Conservation (phyloP, 2,329 filamentous ascomycete genomes). For the Colletotrichum plurivorum region DNA sequence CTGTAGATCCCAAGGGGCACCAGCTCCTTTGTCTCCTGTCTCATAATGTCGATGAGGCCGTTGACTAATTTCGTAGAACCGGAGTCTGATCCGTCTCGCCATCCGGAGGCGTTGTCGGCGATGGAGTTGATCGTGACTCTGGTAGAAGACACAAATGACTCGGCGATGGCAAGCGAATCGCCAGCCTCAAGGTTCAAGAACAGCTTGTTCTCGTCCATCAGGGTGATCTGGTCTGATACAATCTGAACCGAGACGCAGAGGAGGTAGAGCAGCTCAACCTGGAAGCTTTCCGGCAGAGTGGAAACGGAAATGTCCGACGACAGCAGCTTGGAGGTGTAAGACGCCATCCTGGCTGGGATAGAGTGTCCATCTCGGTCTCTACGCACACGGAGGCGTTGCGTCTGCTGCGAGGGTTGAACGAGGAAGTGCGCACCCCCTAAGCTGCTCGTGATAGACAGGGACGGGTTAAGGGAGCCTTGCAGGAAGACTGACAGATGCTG, state of each 20-base stretch:
- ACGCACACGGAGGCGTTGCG: conserved; percentile 48
- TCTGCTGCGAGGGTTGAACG: conserved; percentile 53
- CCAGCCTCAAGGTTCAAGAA: conserved; percentile 59
- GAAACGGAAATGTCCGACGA: conserved; percentile 55
- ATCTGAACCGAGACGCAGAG: conserved; percentile 66
- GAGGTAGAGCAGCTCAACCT: conserved; percentile 66
- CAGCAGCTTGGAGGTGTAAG: conserved; percentile 76
- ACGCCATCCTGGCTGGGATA: conserved; percentile 80
- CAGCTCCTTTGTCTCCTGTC: conserved; percentile 57
- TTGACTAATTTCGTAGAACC: conserved; percentile 55
- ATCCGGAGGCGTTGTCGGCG: conserved; percentile 51
- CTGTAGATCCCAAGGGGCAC: conserved; percentile 65
- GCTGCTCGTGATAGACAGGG: conserved; percentile 80
- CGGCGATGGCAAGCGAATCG: conserved; percentile 55
- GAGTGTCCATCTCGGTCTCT: conserved; percentile 80
- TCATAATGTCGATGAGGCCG: conserved; percentile 59
- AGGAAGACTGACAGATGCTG: conserved; percentile 71
- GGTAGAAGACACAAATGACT: conserved; percentile 59
- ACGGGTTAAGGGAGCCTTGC: conserved; percentile 66
- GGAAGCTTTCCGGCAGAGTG: conserved; percentile 56
- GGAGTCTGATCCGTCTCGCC: conserved; percentile 53
- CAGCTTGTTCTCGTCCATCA: conserved; percentile 59
- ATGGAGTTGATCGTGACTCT: conserved; percentile 54
- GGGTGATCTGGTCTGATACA: conserved; percentile 67
- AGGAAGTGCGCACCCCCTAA: conserved; percentile 81